Evolutionary conservation across 768 basidiomycete species (phyloP), one percentile per base, ranked within the genome.

Genomic region (Leccinellum luteum): DNA sequence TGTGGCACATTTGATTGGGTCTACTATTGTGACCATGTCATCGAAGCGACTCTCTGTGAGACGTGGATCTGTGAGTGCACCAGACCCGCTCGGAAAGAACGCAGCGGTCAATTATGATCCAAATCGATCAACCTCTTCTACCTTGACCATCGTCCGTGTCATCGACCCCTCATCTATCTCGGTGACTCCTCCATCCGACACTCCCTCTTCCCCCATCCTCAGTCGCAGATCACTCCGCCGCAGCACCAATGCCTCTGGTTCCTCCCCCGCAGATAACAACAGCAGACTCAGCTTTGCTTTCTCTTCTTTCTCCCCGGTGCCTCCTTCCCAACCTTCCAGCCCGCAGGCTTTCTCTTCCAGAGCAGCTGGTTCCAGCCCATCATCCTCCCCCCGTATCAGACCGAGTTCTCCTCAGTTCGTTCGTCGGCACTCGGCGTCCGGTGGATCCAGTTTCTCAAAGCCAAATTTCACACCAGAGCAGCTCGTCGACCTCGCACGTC

Each of bases 111-210:
- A 84, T 62, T 67, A 78, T 55, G 79, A 82, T 66, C 80, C 81
- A 3, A 74, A 75, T 55, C 76, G 85, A 58, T 77, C 81, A 2
- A 80, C 84, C 0, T 84, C 83, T 25, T 85, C 82, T 70, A 84
- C 76, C 4, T 77, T 92, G 41, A 90, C 89, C 51, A 92, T 92
- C 73, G 86, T 91, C 25, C 86, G 87, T 54, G 85, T 90, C 52
- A 72, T 68, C 51, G 70, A 72, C 69, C 66, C 60, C 65, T 58
- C 70, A 49, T 66, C 69, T 60, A 66, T 75, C 54, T 10, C 55
- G 14, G 51, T 41, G 9, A 51, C 57, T 27, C 45, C 59, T n/a
- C 66, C 59, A 44, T 69, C 56, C 53, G 73, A 66, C 53, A 69
- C 50, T 28, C 69, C 60, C 50, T 45, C 69, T 55, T 64, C 59